Base-by-base conservation (phyloP, 2,329 filamentous ascomycete species). In the Fusarium pilosicola region DNA sequence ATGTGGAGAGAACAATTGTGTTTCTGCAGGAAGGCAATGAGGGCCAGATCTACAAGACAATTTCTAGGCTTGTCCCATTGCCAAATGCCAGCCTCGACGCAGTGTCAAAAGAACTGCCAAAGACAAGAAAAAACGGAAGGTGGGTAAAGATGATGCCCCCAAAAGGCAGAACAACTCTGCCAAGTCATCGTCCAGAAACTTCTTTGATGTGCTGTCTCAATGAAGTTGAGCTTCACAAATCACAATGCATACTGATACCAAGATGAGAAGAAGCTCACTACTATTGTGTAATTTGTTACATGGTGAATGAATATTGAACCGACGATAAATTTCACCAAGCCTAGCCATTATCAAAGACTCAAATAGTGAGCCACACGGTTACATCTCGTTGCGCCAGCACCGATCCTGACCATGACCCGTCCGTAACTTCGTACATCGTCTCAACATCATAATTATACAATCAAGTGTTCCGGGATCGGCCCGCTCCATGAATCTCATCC, bases 401-500 rank as follows among this genome's bases (percentile, higher is more conserved):
- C 56, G 30, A 51, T 14, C 48, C 58, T 45, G 24, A 41, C 15
- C 51, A 26, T 55, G 11, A 41, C 61, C 54, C 34, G 30, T 36
- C 71, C 45, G 49, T 45, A 44, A 62, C 22, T 54, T 64, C 38
- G 51, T 70, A 48, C 59, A 65, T 74, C 65, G 44, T 63, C 48
- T 59, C 60, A 28, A 54, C 41, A 49, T 70, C 39, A 44, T 62
- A 42, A 56, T 73, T 48, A 62, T 68, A 65, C 54, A 76, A 55
- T 68, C 45, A 76, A 67, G n/a, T 55, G 28, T 58, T 57, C 26
- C 32, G 32, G 34, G 20, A 38, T 45, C 64, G 41, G n/a, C 51
- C 41, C 20, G 74, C 38, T 6, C 81, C 82, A 67, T 84, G 82
- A 62, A 84, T 81, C 26, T 81, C 80, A 60, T 81, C 72, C 70